Evolutionary conservation across 2,329 filamentous ascomycete genomes (phyloP).

Genomic region (Colletotrichum tofieldiae): DNA sequence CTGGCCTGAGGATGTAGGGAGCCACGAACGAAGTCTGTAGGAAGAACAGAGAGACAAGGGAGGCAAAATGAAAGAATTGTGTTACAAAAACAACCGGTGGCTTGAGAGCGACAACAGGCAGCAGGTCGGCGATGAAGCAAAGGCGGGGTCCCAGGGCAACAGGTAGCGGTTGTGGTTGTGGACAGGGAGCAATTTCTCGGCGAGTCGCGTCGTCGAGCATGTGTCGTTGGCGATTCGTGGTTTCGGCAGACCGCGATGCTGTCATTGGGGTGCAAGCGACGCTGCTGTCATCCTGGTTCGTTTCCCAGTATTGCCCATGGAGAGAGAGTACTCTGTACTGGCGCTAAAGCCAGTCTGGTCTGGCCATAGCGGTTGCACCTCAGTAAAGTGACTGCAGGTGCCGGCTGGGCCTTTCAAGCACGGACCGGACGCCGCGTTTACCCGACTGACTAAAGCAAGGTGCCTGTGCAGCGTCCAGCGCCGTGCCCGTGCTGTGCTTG

Average conservation of each 20-base stretch:
- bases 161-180: conserved; percentile 14
- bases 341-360: conserved; percentile 13
- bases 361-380: conserved; percentile 8
- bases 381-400: not conserved
- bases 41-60: conserved; percentile 6
- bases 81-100: conserved; percentile 14
- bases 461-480: not conserved
- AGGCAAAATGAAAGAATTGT: conserved; percentile 3
- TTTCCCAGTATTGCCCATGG: not conserved
- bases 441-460: conserved; percentile 24
- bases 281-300: conserved; percentile 37
- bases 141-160: not conserved
- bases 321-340: not conserved
- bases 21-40: conserved; percentile 18
- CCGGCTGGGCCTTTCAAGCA: conserved; percentile 1
- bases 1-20: conserved; percentile 20
- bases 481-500: conserved; percentile 2
- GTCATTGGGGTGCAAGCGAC: conserved; percentile 33
- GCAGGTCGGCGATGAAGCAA: conserved; percentile 2
- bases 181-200: conserved; percentile 2
- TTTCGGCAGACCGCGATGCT: conserved; percentile 36
- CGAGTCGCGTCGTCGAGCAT: conserved; percentile 33
- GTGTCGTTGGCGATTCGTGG: conserved; percentile 29
- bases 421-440: conserved; percentile 21
- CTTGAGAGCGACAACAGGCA: conserved; percentile 5